Base-by-base conservation (phyloP, 208 protist genomes). In the Lotmaria passim region DNA sequence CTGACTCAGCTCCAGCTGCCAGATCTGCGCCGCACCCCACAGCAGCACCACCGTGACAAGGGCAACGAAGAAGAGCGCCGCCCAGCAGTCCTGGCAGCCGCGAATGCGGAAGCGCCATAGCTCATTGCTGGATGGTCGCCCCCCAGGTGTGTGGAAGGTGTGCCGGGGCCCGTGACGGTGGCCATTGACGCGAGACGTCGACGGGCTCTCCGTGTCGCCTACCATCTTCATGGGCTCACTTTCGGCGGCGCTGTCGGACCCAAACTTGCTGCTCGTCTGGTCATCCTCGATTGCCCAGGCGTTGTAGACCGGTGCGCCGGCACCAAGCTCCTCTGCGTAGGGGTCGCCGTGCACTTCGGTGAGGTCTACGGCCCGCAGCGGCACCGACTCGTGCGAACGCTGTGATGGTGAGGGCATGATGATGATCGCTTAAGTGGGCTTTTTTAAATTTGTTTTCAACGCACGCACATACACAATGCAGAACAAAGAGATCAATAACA, bases 1-100 rank as follows among this genome's bases (percentile, higher is more conserved):
- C 14, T 68, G 43, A 0, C 62, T 75, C 59, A 88, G 67, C 66
- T 79, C 64, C 30, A 88, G 65, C 46, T 83, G 55, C 57, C 64
- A 60, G 21, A 88, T 33, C 63, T 88, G 73, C 34, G 62, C 58
- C 1, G 64, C 34, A 39, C 82, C 82, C 73, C 70, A 82, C 41
- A 85, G 48, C 33, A 88, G 46, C 38, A 82, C 56, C 14, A 64
- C 46, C 21, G 56, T 30, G 26, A 85, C 38, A 15, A 88, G 34
- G 14, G 33, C 74, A 14, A 78, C 21, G 31, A 89, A 86, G 57
- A 86, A 69, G 19, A 86, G 58, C 10, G 80, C 79, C 19, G 81
- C 81, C 81, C 80, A 89, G 67, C 75, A 79, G 70, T 89, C 83
- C 64, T 89, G 79, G 64, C 75, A 86, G 47, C 83, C 83, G 8